These are phyloP conservation scores for Fusarium sp. DNA, from an alignment of 2,329 filamentous ascomycete genomes.

Conservation along the genomic window DNA sequence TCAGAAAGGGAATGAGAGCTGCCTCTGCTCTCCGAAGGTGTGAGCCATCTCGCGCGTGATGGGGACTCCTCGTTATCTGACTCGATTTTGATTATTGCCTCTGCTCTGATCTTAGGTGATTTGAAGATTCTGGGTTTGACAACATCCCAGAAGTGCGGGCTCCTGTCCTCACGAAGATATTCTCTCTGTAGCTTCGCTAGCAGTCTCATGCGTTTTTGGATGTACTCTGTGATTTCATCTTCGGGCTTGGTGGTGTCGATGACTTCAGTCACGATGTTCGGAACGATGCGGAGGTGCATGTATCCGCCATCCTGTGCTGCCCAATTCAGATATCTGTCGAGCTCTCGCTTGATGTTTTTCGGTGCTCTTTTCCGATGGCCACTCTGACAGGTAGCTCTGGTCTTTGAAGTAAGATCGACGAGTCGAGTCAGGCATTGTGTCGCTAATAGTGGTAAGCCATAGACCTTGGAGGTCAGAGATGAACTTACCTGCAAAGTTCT, in stretches of 20 bases:
- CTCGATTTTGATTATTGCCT: conserved; percentile 16
- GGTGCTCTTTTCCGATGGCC: conserved; percentile 49
- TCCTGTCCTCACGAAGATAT: conserved; percentile 47
- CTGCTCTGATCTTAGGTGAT: conserved; percentile 36
- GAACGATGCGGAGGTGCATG: conserved; percentile 48
- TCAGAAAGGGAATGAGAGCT: conserved; percentile 9
- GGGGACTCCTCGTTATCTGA: conserved; percentile 13
- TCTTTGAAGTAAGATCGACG: conserved; percentile 53
- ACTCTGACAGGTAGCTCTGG: conserved; percentile 52
- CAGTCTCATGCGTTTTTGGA: conserved; percentile 51
- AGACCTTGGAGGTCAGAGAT: too few relatives aligned
- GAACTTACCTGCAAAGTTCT: conserved; percentile 52
- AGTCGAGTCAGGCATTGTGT: conserved; percentile 53
- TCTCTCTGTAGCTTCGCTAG: conserved; percentile 53
- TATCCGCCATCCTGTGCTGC: conserved; percentile 56
- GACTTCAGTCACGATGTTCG: conserved; percentile 54
- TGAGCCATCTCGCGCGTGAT: conserved; percentile 12
- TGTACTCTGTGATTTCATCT: conserved; percentile 49
- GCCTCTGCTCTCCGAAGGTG: not conserved
- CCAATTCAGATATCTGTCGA: conserved; percentile 54
- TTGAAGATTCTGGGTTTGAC: conserved; percentile 38
- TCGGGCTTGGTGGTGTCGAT: conserved; percentile 48
- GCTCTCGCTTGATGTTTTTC: conserved; percentile 48
- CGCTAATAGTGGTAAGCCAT: conserved; percentile 47
- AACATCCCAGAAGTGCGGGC: conserved; percentile 49